These are phyloP conservation scores for Leccinum uliginosum DNA, from an alignment of 768 basidiomycete genomes.

Conservation along the genomic window DNA sequence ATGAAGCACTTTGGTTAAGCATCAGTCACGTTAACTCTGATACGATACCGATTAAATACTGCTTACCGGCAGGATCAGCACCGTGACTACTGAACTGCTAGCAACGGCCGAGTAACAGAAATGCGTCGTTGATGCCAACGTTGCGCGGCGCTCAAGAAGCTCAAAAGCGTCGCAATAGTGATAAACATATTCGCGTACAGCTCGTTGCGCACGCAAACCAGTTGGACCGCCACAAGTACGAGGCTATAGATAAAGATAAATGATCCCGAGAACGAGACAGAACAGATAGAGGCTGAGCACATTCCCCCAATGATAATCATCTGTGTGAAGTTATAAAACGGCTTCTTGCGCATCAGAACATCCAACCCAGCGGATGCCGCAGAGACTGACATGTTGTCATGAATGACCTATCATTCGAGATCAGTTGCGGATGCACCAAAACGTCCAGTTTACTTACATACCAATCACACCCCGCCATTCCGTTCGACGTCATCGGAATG, in stretches of 20 bases:
- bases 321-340: conserved; percentile 58
- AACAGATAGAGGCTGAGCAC: conserved; percentile 73
- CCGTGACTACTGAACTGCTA: conserved; percentile 69
- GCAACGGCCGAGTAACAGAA: conserved; percentile 83
- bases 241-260: conserved; percentile 80
- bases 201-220: conserved; percentile 68
- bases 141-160: conserved; percentile 78
- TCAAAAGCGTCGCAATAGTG: conserved; percentile 72
- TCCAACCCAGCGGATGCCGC: conserved; percentile 71
- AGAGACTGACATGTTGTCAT: conserved; percentile 72
- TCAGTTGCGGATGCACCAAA: neutral
- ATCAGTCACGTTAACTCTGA: neutral
- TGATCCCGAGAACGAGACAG: conserved; percentile 66
- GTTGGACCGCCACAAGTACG: conserved; percentile 66
- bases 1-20: conserved; percentile 48
- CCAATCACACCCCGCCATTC: too few species aligned
- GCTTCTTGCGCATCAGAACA: conserved; percentile 61
- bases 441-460: conserved; percentile 37
- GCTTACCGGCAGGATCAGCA: conserved; percentile 73
- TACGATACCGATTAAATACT: neutral
- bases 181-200: conserved; percentile 81
- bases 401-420: conserved; percentile 54
- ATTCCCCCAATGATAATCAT: conserved; percentile 69
- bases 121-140: conserved; percentile 56
- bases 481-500: too few species aligned